Conservation (phyloP, 371 early-diverging fungal genomes). For the Thermomucor indicae-seudaticae region DNA sequence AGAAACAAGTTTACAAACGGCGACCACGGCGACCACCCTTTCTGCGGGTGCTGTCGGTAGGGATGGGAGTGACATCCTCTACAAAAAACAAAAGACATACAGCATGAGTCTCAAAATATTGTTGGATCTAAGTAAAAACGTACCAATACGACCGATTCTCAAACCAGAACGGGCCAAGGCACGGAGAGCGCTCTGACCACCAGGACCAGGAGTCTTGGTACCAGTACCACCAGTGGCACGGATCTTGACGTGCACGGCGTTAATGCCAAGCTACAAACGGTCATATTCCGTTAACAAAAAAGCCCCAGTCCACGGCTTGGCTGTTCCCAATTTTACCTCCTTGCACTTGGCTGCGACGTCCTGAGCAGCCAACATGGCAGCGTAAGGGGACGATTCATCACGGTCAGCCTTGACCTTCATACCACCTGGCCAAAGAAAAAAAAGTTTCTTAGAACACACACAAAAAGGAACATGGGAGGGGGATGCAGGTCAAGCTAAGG, state of each 20-base stretch:
- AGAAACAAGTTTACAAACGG: constrained; percentile 82
- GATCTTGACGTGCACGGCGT: constrained; percentile 99
- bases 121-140: constrained; percentile 23
- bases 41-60: constrained; percentile 98
- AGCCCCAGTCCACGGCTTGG: not conserved
- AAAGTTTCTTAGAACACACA: constrained; percentile 6
- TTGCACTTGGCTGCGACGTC: constrained; percentile 99
- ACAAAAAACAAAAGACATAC: constrained; percentile 14
- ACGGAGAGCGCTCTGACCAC: constrained; percentile 99
- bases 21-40: constrained; percentile 99
- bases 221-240: constrained; percentile 99
- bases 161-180: constrained; percentile 99
- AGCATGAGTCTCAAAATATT: constrained; percentile 12
- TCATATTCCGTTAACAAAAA: not conserved
- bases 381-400: constrained; percentile 99
- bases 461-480: constrained; percentile 21
- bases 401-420: constrained; percentile 99
- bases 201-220: constrained; percentile 99
- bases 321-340: constrained; percentile 49
- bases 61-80: constrained; percentile 99
- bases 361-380: constrained; percentile 99
- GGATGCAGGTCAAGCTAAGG: constrained; percentile 26
- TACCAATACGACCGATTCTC: constrained; percentile 96
- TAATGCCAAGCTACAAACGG: constrained; percentile 82
- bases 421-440: constrained; percentile 70